phyloP scores from a whole-genome alignment of 352 stramenopile genomes.

The Pythium angustatum region DNA sequence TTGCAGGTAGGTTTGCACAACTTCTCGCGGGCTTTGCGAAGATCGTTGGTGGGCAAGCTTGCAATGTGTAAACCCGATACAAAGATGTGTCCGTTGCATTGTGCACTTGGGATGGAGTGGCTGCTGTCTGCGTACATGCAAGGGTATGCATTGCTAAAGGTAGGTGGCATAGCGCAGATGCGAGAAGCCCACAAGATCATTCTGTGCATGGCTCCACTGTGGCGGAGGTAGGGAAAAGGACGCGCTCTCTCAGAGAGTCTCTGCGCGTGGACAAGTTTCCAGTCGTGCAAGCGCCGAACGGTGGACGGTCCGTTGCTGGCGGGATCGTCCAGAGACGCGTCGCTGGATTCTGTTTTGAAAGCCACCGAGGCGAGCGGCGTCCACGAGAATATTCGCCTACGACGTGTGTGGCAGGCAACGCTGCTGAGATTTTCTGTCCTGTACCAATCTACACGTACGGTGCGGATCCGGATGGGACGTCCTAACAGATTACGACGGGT shows the following conservation, averaged over 20 bases:
- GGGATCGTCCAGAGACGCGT: slow-evolving; percentile 1
- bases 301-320: neutral
- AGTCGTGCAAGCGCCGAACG: neutral
- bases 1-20: slow-evolving; percentile 30
- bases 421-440: neutral
- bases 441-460: too few species aligned
- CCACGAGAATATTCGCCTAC: slow-evolving; percentile 3
- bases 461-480: too few species aligned
- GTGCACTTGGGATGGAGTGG: neutral
- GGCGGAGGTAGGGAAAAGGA: too few species aligned
- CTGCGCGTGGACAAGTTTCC: neutral
- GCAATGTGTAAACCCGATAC: slow-evolving; percentile 2
- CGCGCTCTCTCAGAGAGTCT: neutral
- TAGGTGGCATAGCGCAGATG: neutral
- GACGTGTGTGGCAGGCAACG: neutral
- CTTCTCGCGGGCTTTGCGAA: slow-evolving; percentile 5
- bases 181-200: slow-evolving; percentile 16
- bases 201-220: slow-evolving; percentile 12
- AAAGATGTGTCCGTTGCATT: neutral
- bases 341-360: neutral
- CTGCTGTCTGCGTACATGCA: neutral
- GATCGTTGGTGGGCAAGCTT: slow-evolving; percentile 14
- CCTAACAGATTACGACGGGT: too few species aligned
- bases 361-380: neutral
- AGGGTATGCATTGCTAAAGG: slow-evolving; percentile 18